Evolutionary conservation across 371 early-diverging fungal species (phyloP), one percentile per base, ranked within the genome.

Genomic region (Apophysomyces trapeziformis): DNA sequence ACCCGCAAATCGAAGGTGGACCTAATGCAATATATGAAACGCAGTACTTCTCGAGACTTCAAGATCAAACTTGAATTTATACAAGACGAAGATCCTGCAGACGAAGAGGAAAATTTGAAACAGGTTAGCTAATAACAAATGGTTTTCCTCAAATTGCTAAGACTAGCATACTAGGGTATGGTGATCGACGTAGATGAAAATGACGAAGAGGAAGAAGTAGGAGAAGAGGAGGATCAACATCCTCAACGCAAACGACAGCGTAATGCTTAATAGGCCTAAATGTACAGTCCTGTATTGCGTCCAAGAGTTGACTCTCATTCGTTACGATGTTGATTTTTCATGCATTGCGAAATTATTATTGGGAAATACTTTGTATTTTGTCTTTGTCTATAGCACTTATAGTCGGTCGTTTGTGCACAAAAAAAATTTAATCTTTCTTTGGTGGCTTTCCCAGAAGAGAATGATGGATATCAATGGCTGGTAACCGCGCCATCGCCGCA

Each of bases 11-110:
- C 86, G 58, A 88, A 85, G 39, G 82, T 88, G 18, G 83, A 90
- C 63, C 64, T 91, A 62, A 88, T 88, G 70, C 87, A 88, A 63
- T 86, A 86, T 62, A 86, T 90, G 80, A 85, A 89, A 56, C 78
- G 90, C 9, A 87, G 90, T 67, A 91, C 90, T 0, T 82, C 90
- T 21, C 84, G 90, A 54, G 91, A 91, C 65, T 91, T 91, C 63
- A 82, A 78, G 62, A 89, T 91, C 67, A 77, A 86, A 58, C 68
- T 88, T 38, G 76, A 83, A 44, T 57, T 72, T 0, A 74, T 86
- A 7, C 65, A 67, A 14, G 58, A 38, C 14, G 60, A 59, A 39
- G 32, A 39, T n/a, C 26, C 60, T 37, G 54, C 1, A 4, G 54
- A 50, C 11, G 54, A 50, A 16, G 54, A 50, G 21, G 11, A 5